phyloP scores from a whole-genome alignment of 2,329 filamentous ascomycete species.

The Trichoderma guizhouense region DNA sequence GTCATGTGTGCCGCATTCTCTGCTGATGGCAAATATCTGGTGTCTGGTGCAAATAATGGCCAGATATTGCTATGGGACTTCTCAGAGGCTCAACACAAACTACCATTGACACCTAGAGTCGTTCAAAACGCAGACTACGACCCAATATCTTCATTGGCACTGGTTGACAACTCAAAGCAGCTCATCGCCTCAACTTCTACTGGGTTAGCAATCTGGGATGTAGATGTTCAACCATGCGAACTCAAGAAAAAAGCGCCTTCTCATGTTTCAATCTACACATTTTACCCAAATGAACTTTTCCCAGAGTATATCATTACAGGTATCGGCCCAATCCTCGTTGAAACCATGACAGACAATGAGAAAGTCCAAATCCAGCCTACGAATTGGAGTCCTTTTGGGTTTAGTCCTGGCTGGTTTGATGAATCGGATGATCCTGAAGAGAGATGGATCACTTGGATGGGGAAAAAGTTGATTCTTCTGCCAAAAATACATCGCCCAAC shows the following conservation, averaged over 20 bases:
- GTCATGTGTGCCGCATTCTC: background rate
- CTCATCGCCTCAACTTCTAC: background rate
- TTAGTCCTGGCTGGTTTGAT: too few relatives aligned
- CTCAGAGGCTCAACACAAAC: background rate
- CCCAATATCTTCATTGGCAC: background rate
- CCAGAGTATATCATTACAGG: background rate
- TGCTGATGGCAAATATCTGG: background rate
- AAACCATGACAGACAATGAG: too few relatives aligned
- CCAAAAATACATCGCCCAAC: background rate
- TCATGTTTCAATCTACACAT: background rate
- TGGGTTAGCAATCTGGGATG: background rate
- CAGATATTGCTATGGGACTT: background rate
- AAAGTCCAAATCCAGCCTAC: too few relatives aligned
- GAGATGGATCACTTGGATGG: background rate
- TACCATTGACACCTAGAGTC: background rate
- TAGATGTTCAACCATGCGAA: background rate
- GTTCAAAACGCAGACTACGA: background rate
- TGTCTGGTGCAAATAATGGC: background rate
- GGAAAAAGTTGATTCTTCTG: background rate
- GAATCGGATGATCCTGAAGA: too few relatives aligned
- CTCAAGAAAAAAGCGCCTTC: background rate
- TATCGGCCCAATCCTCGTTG: too few relatives aligned
- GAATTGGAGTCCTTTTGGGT: too few relatives aligned
- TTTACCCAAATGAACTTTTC: background rate
- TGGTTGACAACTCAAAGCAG: background rate